Evolutionary conservation across 148 eudicot genomes (phyloP).

Genomic region (Arctostaphylos glauca): DNA sequence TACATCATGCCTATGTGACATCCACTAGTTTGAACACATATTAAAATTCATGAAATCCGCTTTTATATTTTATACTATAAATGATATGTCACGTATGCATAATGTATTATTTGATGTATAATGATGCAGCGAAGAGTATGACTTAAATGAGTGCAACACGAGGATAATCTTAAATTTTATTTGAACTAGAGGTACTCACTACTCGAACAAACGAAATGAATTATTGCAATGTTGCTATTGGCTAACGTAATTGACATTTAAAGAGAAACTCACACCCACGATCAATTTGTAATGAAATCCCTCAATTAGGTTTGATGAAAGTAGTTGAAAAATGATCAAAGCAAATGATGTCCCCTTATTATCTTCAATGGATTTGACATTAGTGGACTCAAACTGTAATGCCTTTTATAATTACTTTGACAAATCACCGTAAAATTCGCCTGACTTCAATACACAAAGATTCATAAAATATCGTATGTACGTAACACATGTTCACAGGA

Average conservation of each 20-base stretch:
- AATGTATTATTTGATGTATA: no score
- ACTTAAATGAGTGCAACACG: neutral
- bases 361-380: constrained; percentile 8
- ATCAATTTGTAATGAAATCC: constrained; percentile 8
- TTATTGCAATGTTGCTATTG: neutral
- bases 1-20: no score
- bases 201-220: neutral
- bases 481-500: neutral
- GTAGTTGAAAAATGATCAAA: constrained; percentile 18
- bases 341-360: constrained; percentile 20
- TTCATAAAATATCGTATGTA: neutral
- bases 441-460: neutral
- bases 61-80: no score
- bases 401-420: constrained; percentile 12
- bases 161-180: no score
- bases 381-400: constrained; percentile 9
- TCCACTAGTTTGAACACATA: no score
- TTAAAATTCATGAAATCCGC: no score
- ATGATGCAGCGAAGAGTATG: no score
- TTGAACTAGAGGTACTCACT: no score
- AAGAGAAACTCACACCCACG: neutral
- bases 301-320: constrained; percentile 14
- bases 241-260: neutral
- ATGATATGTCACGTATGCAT: no score
- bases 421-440: constrained; percentile 10